Conservation (phyloP, 371 early-diverging fungal species). For the Choanephora cucurbitarum region DNA sequence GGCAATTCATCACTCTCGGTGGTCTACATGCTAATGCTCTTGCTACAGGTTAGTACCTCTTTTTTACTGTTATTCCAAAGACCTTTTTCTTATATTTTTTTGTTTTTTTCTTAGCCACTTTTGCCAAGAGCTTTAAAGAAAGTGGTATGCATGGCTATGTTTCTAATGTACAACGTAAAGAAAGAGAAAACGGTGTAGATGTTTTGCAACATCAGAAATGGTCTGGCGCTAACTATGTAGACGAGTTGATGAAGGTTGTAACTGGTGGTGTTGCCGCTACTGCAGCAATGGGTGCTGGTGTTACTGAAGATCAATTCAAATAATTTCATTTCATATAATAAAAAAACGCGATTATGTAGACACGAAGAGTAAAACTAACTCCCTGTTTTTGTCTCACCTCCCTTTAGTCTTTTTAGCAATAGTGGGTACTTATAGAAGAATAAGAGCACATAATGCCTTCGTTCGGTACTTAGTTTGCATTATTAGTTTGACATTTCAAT, state of each 20-base stretch:
- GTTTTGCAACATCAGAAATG: conserved; percentile 96
- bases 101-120: conserved; percentile 63
- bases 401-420: too few relatives aligned
- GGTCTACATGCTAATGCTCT: conserved; percentile 96
- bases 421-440: too few relatives aligned
- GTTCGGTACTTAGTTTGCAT: too few relatives aligned
- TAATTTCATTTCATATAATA: background rate
- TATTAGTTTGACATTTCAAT: too few relatives aligned
- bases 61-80: background rate
- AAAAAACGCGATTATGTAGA: too few relatives aligned
- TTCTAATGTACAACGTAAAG: conserved; percentile 91
- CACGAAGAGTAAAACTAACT: too few relatives aligned
- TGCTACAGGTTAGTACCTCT: conserved; percentile 36
- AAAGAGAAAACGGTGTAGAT: conserved; percentile 90
- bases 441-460: too few relatives aligned
- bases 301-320: conserved; percentile 82
- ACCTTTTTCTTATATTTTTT: too few relatives aligned
- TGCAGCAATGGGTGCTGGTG: conserved; percentile 97
- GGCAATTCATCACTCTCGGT: conserved; percentile 98
- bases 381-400: too few relatives aligned
- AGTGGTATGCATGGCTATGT: conserved; percentile 97
- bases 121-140: conserved; percentile 89
- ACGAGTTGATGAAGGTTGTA: conserved; percentile 90
- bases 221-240: conserved; percentile 97
- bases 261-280: conserved; percentile 94